phyloP scores from a whole-genome alignment of 768 basidiomycete genomes.

The Termitomyces titanicus region DNA sequence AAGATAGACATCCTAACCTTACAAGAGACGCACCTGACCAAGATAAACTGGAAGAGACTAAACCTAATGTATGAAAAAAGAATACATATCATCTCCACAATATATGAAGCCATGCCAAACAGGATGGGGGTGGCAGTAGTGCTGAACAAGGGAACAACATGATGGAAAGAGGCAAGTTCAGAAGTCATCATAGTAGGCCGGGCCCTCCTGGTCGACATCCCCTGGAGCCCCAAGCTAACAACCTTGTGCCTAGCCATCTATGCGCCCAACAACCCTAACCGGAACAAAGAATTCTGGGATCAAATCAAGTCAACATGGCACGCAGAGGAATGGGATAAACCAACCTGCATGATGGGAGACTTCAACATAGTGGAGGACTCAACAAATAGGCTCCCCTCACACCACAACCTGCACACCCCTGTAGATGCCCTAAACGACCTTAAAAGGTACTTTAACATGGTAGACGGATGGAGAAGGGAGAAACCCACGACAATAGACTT shows the following conservation, averaged over 20 bases:
- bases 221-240: neutral
- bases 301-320: slow-evolving; percentile 10
- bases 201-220: neutral
- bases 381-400: slow-evolving; percentile 29
- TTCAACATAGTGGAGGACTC: slow-evolving; percentile 36
- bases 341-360: slow-evolving; percentile 34
- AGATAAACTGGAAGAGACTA: slow-evolving; percentile 8
- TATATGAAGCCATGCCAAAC: slow-evolving; percentile 14
- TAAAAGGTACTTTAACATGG: neutral
- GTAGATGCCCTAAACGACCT: neutral
- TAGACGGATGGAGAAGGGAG: slow-evolving; percentile 7
- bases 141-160: slow-evolving; percentile 26
- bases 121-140: slow-evolving; percentile 30
- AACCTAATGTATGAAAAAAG: slow-evolving; percentile 2
- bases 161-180: slow-evolving; percentile 7
- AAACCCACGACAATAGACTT: neutral
- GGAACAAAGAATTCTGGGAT: slow-evolving; percentile 30
- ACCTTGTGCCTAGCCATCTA: slow-evolving; percentile 29
- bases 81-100: slow-evolving; percentile 17
- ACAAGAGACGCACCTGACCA: too few species aligned
- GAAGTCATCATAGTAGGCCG: neutral
- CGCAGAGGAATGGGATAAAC: slow-evolving; percentile 8
- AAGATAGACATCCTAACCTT: too few species aligned
- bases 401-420: neutral
- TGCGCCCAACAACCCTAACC: slow-evolving; percentile 25